These are phyloP conservation scores for Gossypium laxum DNA, from an alignment of 441 rosid species.

Conservation along the genomic window DNA sequence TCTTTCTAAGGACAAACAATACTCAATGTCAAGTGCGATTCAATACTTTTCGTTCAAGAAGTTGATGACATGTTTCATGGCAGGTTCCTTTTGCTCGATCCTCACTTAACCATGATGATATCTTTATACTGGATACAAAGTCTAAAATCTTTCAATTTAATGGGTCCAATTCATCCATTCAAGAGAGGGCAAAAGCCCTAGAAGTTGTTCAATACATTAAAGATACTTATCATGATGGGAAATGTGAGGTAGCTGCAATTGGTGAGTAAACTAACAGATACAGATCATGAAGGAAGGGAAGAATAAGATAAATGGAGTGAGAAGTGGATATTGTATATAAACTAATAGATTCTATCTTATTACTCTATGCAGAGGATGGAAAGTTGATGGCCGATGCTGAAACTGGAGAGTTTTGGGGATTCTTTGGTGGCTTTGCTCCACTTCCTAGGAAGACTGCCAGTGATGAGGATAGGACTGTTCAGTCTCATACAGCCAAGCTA, in stretches of 20 bases:
- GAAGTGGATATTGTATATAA: slow-evolving; percentile 7
- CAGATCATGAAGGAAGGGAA: not conserved
- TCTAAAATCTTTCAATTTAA: slow-evolving; percentile 65
- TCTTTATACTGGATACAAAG: slow-evolving; percentile 70
- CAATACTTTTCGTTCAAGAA: slow-evolving; percentile 9
- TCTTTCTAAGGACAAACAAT: slow-evolving; percentile 11
- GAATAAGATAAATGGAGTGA: not conserved
- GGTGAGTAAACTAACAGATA: slow-evolving; percentile 42
- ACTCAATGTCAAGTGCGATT: not conserved
- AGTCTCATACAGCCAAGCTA: slow-evolving; percentile 44
- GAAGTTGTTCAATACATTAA: slow-evolving; percentile 91
- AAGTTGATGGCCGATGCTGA: slow-evolving; percentile 98
- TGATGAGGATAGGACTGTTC: slow-evolving; percentile 40
- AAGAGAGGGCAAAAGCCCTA: slow-evolving; percentile 94
- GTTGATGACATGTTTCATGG: slow-evolving; percentile 19
- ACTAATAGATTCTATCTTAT: slow-evolving; percentile 13
- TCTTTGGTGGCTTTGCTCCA: slow-evolving; percentile 99
- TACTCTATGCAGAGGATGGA: slow-evolving; percentile 62
- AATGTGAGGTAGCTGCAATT: slow-evolving; percentile 77
- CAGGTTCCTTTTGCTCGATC: slow-evolving; percentile 92
- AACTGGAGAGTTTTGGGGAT: slow-evolving; percentile 92
- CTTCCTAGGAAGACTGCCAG: slow-evolving; percentile 65
- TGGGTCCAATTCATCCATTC: slow-evolving; percentile 89
- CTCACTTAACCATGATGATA: slow-evolving; percentile 87
- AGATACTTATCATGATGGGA: slow-evolving; percentile 87